Evolutionary conservation across 768 basidiomycete genomes (phyloP), one percentile per base, ranked within the genome.

Genomic region (Exidia glandulosa): DNA sequence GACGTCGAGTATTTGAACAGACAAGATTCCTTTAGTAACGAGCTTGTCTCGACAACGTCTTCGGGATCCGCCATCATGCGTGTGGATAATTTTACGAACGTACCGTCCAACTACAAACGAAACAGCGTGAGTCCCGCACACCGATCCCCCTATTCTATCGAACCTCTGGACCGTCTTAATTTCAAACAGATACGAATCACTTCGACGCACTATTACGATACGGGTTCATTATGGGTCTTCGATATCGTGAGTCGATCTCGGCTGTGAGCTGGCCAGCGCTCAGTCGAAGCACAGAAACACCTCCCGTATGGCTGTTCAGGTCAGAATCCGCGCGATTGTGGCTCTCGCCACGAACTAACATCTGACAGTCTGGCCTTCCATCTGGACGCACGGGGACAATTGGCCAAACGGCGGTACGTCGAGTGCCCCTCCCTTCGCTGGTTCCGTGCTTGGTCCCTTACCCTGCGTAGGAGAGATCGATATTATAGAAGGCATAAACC

Each of bases 71-170:
- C 83, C 4, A 77, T 93, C 62, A 74, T 93, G 56, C 83, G 79
- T 65, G 88, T 91, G 5, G 89, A 91, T 75, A 88, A 89, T 66
- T 71, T 72, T 7, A 82, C 81, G 12, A 76, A 76, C 50, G 78
- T 89, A 1, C 70, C 75, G 16, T 70, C 68, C 29, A 77, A 78
- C 59, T 66, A 80, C 48, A 77, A 81, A 62, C 74, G 88, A 45
- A 81, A 84, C 63, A 79, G 87, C 31, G 87, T 89, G 61, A 60
- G 75, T 57, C 9, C n/a, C 48, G 30, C 32, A 31, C 41, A 5
- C 16, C 33, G n/a, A 60, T 33, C 55, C 30, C 31, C n/a, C n/a
- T n/a, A n/a, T n/a, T n/a, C n/a, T n/a, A n/a, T n/a, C n/a, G n/a
- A n/a, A n/a, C n/a, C n/a, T n/a, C n/a, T n/a, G n/a, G n/a, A n/a